phyloP scores from a whole-genome alignment of 192 early-diverging fungal species.

The Tieghemiomyces parasiticus region DNA sequence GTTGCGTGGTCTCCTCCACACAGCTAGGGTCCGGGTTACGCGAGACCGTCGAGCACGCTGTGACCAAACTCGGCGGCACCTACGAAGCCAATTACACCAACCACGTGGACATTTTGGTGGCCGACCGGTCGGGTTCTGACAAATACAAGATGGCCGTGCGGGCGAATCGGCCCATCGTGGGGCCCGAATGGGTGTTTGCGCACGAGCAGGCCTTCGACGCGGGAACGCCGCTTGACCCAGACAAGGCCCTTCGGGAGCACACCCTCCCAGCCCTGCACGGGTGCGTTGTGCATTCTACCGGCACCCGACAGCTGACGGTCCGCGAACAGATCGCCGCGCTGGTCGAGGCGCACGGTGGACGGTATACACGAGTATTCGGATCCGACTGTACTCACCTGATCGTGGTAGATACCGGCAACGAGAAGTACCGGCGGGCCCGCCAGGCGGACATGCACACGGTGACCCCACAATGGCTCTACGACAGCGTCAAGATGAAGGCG shows the following conservation, averaged over 20 bases:
- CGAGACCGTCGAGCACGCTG: no score
- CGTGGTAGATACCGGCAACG: not conserved
- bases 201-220: not conserved
- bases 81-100: slow-evolving; percentile 1
- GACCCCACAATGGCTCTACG: not conserved
- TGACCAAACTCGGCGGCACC: not conserved
- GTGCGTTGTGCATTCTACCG: not conserved
- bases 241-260: not conserved
- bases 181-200: not conserved
- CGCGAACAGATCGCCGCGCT: not conserved
- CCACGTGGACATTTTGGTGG: not conserved
- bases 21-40: no score
- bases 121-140: not conserved
- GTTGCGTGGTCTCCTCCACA: no score
- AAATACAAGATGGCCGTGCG: slow-evolving; percentile 6
- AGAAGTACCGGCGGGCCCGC: not conserved
- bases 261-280: not conserved
- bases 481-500: slow-evolving; percentile 1
- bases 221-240: not conserved
- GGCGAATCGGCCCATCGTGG: not conserved
- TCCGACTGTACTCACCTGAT: not conserved
- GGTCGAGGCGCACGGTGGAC: not conserved
- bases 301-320: not conserved
- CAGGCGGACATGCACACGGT: not conserved
- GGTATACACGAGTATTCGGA: not conserved